Evolutionary conservation across 2,329 filamentous ascomycete species (phyloP).

Genomic region (Davidsoniella virescens): DNA sequence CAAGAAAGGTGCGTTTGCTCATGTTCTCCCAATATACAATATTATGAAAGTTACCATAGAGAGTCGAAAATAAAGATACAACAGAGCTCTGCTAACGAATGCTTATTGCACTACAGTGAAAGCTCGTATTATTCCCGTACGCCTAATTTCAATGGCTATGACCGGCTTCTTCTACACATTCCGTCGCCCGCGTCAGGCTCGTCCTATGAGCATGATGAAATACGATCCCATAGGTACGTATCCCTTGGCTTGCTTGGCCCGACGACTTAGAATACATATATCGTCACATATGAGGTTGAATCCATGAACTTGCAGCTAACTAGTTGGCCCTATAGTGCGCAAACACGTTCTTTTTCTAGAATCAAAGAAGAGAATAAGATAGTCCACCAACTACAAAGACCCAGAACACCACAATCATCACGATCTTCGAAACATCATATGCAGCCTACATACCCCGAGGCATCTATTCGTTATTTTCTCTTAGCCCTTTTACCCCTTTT

Average conservation of each 20-base stretch:
- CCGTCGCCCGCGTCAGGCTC: constrained; percentile 60
- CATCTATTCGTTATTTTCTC: neutral
- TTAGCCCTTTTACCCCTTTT: neutral
- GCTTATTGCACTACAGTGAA: constrained; percentile 44
- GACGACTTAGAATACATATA: neutral
- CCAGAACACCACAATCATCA: too few relatives aligned
- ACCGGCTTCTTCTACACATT: constrained; percentile 95
- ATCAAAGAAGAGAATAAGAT: constrained; percentile 62
- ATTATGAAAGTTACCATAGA: neutral
- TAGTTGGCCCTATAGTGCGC: constrained; percentile 44
- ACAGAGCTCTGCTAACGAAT: neutral
- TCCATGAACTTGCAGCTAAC: neutral
- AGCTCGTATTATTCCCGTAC: constrained; percentile 81
- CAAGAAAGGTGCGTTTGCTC: constrained; percentile 20
- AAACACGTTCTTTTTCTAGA: constrained; percentile 94
- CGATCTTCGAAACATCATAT: too few relatives aligned
- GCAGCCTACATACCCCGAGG: constrained; percentile 11
- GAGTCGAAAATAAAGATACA: neutral
- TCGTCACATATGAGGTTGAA: neutral
- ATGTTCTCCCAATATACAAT: too few relatives aligned
- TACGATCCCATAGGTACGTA: constrained; percentile 83
- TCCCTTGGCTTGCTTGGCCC: too few relatives aligned
- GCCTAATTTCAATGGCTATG: constrained; percentile 95
- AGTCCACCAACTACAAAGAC: constrained; percentile 13
- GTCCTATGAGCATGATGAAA: constrained; percentile 92